Evolutionary conservation across 345 rosid species (phyloP), one percentile per base, ranked within the genome.

Genomic region (Brassica carinata): DNA sequence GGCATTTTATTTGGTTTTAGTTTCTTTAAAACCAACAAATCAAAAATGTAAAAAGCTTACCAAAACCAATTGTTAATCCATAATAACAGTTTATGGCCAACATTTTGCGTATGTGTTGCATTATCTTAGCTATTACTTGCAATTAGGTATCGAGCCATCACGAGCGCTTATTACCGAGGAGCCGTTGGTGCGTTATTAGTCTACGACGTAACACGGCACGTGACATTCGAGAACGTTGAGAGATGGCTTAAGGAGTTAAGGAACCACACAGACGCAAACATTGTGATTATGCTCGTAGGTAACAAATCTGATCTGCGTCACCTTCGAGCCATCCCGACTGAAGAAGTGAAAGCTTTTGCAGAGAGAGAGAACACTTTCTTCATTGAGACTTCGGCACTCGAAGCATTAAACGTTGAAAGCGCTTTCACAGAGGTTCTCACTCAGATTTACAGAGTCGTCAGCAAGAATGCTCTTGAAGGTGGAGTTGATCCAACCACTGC

Each of bases 91-190:
- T 55, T 17, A 23, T 55, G 2, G 62, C 62, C 1, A 55, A 55
- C 62, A 17, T 55, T 55, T 55, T 8, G 7, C 62, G 62, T 55
- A 55, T 55, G 26, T 55, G 11, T 17, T 55, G 10, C 26, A 55
- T 6, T 7, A 17, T 7, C 26, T 55, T 7, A n/a, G 59, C 15
- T 66, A 51, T n/a, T 3, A 71, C 64, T 33, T 64, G 11, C 10
- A 68, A 80, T 15, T 11, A 76, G 81, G 73, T 93, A 90, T 7
- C 90, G 97, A 34, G 97, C 98, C 2, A 93, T 93, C 73, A 93
- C 97, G 45, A 93, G 98, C 58, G 98, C 97, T 17, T 91, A 91
- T 68, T 93, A 91, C 75, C 86, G 98, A 75, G 97, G 98, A 36
- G 97, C 93, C 1, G 93, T 90, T 45, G 98, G 98, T 13, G 96